Evolutionary conservation across 768 basidiomycete species (phyloP).

Genomic region (Collybia nuda): DNA sequence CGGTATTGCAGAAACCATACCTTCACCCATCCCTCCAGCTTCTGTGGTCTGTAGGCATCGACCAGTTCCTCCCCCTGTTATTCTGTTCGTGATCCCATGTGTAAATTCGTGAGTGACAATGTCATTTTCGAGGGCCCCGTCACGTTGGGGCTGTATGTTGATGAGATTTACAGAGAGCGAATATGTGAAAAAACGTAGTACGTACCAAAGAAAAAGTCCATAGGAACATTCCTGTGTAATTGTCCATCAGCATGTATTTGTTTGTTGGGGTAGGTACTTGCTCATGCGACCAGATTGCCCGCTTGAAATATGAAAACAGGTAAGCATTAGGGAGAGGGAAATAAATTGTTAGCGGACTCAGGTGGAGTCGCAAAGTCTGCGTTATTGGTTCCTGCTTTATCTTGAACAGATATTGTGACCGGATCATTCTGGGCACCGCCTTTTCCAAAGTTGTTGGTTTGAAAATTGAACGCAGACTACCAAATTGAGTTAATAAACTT

Average conservation of each 20-base stretch:
- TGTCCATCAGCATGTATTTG: no score
- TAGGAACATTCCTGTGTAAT: conserved; percentile 35
- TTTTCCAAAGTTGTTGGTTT: conserved; percentile 49
- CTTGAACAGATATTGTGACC: conserved; percentile 51
- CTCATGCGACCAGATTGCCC: conserved; percentile 37
- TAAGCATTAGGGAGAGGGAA: neutral
- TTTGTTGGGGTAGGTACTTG: no score
- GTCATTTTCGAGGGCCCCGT: no score
- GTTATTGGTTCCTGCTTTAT: conserved; percentile 40
- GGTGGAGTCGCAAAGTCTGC: conserved; percentile 38
- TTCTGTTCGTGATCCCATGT: no score
- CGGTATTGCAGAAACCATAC: neutral
- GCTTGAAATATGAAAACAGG: conserved; percentile 6
- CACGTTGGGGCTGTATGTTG: conserved; percentile 42
- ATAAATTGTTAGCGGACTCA: conserved; percentile 23
- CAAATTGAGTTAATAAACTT: no score
- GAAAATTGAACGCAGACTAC: conserved; percentile 35
- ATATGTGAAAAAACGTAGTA: no score
- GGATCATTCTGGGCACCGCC: conserved; percentile 48
- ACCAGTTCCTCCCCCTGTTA: conserved; percentile 51
- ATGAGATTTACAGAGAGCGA: neutral
- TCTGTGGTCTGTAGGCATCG: conserved; percentile 54
- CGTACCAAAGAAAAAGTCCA: conserved; percentile 26
- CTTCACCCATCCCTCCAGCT: conserved; percentile 58
- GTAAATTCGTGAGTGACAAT: no score